Conservation (phyloP, 108 stramenopile species). For the Bacterosira constricta region DNA sequence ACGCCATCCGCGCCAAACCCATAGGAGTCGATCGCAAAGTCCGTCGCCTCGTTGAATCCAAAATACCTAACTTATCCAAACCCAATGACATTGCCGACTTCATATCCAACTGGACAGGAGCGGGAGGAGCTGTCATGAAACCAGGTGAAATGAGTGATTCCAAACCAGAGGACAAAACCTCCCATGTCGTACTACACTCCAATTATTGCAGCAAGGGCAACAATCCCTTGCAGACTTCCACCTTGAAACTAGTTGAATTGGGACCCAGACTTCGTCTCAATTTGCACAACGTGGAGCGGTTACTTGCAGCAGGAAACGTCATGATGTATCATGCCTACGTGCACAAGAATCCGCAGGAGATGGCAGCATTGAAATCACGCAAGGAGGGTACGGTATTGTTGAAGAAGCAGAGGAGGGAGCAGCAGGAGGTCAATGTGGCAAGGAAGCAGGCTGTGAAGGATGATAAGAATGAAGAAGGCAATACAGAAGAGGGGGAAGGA, state of each 20-base stretch:
- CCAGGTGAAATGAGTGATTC: slow-evolving; percentile 70
- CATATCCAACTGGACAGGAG: no score
- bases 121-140: slow-evolving; percentile 36
- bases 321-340: slow-evolving; percentile 95
- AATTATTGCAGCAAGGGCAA: slow-evolving; percentile 87
- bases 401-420: slow-evolving; percentile 76
- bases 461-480: slow-evolving; percentile 76
- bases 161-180: slow-evolving; percentile 83
- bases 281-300: slow-evolving; percentile 94
- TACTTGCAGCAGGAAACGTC: slow-evolving; percentile 92
- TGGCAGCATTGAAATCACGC: slow-evolving; percentile 61
- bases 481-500: slow-evolving; percentile 65
- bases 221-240: slow-evolving; percentile 76
- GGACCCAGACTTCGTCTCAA: slow-evolving; percentile 92
- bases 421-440: slow-evolving; percentile 85
- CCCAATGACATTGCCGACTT: slow-evolving; percentile 95
- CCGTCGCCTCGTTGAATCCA: slow-evolving; percentile 91
- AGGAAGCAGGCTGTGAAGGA: slow-evolving; percentile 70
- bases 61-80: slow-evolving; percentile 89
- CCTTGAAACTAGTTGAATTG: slow-evolving; percentile 94
- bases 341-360: slow-evolving; percentile 73
- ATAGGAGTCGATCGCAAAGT: slow-evolving; percentile 91
- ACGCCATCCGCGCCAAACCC: slow-evolving; percentile 95
- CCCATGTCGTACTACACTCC: slow-evolving; percentile 80
- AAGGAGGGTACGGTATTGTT: slow-evolving; percentile 57